Evolutionary conservation across 192 early-diverging fungal genomes (phyloP).

Genomic region (Rhizoclosmatium globosum): DNA sequence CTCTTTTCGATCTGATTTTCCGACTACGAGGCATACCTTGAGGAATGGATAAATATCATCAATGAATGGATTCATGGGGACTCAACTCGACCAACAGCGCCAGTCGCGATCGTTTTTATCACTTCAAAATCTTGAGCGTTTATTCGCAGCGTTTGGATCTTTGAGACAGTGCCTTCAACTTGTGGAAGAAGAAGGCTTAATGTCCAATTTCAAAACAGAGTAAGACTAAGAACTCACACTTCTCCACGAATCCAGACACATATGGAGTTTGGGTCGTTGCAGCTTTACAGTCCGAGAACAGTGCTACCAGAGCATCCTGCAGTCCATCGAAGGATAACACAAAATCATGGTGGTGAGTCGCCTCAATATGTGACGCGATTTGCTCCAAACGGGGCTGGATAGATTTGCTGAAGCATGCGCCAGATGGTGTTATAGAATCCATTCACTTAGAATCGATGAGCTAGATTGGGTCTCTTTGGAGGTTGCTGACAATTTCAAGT

Average conservation of each 20-base stretch:
- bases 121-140: conserved; percentile 81
- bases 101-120: conserved; percentile 76
- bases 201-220: not conserved
- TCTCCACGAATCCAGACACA: conserved; percentile 52
- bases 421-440: too few species aligned
- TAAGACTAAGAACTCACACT: conserved; percentile 48
- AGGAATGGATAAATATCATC: conserved; percentile 28
- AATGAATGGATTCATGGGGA: conserved; percentile 12
- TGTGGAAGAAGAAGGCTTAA: conserved; percentile 1
- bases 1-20: conserved; percentile 70
- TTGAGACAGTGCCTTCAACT: conserved; percentile 55
- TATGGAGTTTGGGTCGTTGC: conserved; percentile 50
- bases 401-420: not conserved
- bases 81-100: conserved; percentile 73
- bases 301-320: conserved; percentile 60
- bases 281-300: conserved; percentile 62
- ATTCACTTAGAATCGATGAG: too few species aligned
- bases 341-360: conserved; percentile 36
- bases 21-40: conserved; percentile 83
- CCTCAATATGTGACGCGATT: conserved; percentile 44
- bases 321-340: conserved; percentile 59
- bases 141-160: conserved; percentile 61
- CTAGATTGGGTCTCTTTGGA: too few species aligned
- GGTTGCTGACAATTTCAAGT: too few species aligned
- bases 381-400: conserved; percentile 50